Evolutionary conservation across 768 basidiomycete species (phyloP).

Genomic region (Pleurotus citrinopileatus): DNA sequence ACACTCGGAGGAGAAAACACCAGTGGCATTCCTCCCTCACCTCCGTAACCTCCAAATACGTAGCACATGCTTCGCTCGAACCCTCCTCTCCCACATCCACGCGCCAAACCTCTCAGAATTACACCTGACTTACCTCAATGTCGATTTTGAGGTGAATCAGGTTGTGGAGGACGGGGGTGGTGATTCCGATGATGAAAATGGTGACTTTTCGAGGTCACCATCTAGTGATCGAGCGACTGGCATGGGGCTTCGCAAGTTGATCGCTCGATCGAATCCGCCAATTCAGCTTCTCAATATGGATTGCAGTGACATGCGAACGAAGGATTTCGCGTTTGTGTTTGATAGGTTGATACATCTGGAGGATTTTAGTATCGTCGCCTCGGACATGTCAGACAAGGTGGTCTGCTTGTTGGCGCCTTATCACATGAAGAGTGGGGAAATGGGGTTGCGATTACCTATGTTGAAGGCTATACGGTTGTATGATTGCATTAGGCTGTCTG

Average conservation of each 20-base stretch:
- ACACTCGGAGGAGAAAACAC: slow-evolving; percentile 25
- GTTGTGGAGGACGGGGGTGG: slow-evolving; percentile 46
- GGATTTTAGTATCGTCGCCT: slow-evolving; percentile 73
- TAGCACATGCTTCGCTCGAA: slow-evolving; percentile 60
- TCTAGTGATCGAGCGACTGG: slow-evolving; percentile 77
- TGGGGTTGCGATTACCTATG: slow-evolving; percentile 48
- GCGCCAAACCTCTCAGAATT: slow-evolving; percentile 59
- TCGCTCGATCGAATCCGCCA: slow-evolving; percentile 59
- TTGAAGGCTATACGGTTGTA: slow-evolving; percentile 50
- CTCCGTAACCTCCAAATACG: slow-evolving; percentile 57
- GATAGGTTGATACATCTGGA: slow-evolving; percentile 49
- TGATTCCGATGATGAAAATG: slow-evolving; percentile 72
- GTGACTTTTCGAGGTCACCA: slow-evolving; percentile 74
- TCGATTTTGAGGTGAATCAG: slow-evolving; percentile 45
- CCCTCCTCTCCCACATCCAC: slow-evolving; percentile 61
- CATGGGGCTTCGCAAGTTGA: slow-evolving; percentile 71
- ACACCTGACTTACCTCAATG: slow-evolving; percentile 64
- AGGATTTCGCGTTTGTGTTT: slow-evolving; percentile 73
- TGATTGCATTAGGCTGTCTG: slow-evolving; percentile 63
- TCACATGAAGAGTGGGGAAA: slow-evolving; percentile 10
- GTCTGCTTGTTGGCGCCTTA: slow-evolving; percentile 54
- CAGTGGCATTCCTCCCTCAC: slow-evolving; percentile 51
- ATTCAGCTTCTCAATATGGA: slow-evolving; percentile 72
- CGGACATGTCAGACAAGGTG: slow-evolving; percentile 79
- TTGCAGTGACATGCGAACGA: slow-evolving; percentile 80